Conservation (phyloP, 1,284 basidiomycete genomes). For the Moesziomyces antarcticus region DNA sequence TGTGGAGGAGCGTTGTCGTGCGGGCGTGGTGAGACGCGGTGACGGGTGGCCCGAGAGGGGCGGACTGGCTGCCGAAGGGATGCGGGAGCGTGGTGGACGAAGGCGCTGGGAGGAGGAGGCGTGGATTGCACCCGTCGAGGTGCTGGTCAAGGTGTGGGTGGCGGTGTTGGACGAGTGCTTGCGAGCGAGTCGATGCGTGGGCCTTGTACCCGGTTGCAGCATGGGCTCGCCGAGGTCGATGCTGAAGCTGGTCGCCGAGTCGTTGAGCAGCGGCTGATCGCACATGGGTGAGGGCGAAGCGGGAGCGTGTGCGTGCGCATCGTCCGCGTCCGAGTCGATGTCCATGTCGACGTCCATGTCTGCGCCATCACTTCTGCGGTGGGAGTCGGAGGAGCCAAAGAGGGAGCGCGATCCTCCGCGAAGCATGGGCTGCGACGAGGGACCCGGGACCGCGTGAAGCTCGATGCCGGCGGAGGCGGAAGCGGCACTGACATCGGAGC, state of each 20-base stretch:
- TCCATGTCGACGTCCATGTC: conserved; percentile 52
- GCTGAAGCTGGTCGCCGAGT: conserved; percentile 13
- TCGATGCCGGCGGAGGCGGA: conserved; percentile 33
- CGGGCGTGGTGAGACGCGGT: conserved; percentile 27
- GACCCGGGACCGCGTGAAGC: conserved; percentile 26
- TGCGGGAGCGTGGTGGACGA: conserved; percentile 19
- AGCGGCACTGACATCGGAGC: conserved; percentile 38
- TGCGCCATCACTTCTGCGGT: conserved; percentile 19
- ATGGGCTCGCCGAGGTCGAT: conserved; percentile 31
- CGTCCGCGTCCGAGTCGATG: conserved; percentile 43
- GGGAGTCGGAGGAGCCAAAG: conserved; percentile 30
- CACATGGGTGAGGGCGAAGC: conserved; percentile 51
- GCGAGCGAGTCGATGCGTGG: conserved; percentile 27
- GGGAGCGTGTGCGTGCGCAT: conserved; percentile 31
- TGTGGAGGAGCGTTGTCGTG: conserved; percentile 32
- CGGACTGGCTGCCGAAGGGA: conserved; percentile 21
- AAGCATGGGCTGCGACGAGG: conserved; percentile 40
- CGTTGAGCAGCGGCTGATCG: conserved; percentile 28
- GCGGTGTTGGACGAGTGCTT: conserved; percentile 30
- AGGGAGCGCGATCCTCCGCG: conserved; percentile 28
- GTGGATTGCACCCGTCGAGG: not conserved
- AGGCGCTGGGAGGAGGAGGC: conserved; percentile 6
- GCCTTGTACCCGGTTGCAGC: conserved; percentile 43
- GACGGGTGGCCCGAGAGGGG: conserved; percentile 5
- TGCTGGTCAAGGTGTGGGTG: conserved; percentile 29